Evolutionary conservation across 345 rosid genomes (phyloP), one percentile per base, ranked within the genome.

Genomic region (Pugionium cornutum): DNA sequence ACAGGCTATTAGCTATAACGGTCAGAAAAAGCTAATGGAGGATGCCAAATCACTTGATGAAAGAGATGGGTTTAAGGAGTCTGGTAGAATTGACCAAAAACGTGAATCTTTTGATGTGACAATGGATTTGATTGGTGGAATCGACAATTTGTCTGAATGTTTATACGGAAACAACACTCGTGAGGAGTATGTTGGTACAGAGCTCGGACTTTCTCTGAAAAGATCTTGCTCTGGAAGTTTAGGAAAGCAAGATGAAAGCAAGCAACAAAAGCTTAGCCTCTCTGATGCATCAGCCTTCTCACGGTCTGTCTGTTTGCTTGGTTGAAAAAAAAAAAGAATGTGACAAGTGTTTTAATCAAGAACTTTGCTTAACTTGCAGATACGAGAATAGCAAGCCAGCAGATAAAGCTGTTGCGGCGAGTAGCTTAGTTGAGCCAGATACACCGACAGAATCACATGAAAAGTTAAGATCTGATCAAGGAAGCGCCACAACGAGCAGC

Each of bases 121-220:
- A 40, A 79, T 84, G 78, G 88, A 87, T 70, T 82, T 87, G 80
- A 85, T 84, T 54, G 88, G 86, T 58, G 70, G 80, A 27, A 79
- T 83, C 42, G 81, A 76, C 46, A 75, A 69, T 46, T 60, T 11
- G 35, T 30, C 32, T 0, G 70, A 67, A 44, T 41, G 54, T 64
- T 46, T 29, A 8, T 36, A 31, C 49, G 66, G 56, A 42, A 71
- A 71, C 45, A 60, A 62, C 32, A 45, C 52, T 34, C 61, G 49
- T 54, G 75, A 78, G 26, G 73, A 60, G 11, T 67, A 73, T 42
- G 65, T 51, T 68, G 66, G 72, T 79, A 75, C 84, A 4, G 83
- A 75, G 57, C 77, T 87, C 60, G 83, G 82, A 51, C 85, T 87
- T 35, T 85, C 88, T 61, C 79, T 85, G 39, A 77, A 73, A 79